These are phyloP conservation scores for Cladosporium halotolerans DNA, from an alignment of 2,329 filamentous ascomycete genomes.

Conservation along the genomic window DNA sequence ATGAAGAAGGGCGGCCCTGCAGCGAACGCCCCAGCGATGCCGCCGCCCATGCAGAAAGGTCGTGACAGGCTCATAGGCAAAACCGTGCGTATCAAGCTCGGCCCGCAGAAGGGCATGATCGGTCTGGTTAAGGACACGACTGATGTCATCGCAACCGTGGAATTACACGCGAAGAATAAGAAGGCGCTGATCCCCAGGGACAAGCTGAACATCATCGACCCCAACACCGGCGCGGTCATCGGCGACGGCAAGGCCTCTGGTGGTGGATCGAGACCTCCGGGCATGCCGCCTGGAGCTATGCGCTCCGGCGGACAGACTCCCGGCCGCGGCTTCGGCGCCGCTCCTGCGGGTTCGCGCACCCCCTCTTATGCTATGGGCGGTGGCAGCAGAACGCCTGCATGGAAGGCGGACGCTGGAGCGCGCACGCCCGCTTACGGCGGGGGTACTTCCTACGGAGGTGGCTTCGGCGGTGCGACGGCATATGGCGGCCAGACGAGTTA, in stretches of 20 bases:
- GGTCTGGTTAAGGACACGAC: slow-evolving; percentile 95
- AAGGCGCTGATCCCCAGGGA: slow-evolving; percentile 78
- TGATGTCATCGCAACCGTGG: slow-evolving; percentile 77
- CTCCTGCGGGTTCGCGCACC: slow-evolving; percentile 55
- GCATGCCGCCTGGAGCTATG: slow-evolving; percentile 48
- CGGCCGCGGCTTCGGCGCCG: slow-evolving; percentile 45
- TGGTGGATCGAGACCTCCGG: slow-evolving; percentile 40
- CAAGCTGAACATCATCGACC: slow-evolving; percentile 76
- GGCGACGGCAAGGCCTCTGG: slow-evolving; percentile 17
- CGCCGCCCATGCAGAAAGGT: slow-evolving; percentile 66
- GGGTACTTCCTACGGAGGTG: slow-evolving; percentile 45
- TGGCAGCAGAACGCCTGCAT: slow-evolving; percentile 59
- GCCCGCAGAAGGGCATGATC: slow-evolving; percentile 83
- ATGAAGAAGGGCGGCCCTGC: slow-evolving; percentile 54
- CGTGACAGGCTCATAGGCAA: slow-evolving; percentile 83
- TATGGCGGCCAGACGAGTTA: slow-evolving; percentile 60
- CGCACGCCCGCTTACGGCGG: slow-evolving; percentile 41
- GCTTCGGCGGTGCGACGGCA: slow-evolving; percentile 35
- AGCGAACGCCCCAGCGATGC: slow-evolving; percentile 51
- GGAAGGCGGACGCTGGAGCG: slow-evolving; percentile 43
- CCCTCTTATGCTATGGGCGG: slow-evolving; percentile 29
- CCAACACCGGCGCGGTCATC: slow-evolving; percentile 68
- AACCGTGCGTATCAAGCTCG: slow-evolving; percentile 81
- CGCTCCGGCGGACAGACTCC: slow-evolving; percentile 10
- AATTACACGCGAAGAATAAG: slow-evolving; percentile 92